Evolutionary conservation across 1,284 basidiomycete genomes (phyloP), one percentile per base, ranked within the genome.

Genomic region (Schizopora paradoxa): DNA sequence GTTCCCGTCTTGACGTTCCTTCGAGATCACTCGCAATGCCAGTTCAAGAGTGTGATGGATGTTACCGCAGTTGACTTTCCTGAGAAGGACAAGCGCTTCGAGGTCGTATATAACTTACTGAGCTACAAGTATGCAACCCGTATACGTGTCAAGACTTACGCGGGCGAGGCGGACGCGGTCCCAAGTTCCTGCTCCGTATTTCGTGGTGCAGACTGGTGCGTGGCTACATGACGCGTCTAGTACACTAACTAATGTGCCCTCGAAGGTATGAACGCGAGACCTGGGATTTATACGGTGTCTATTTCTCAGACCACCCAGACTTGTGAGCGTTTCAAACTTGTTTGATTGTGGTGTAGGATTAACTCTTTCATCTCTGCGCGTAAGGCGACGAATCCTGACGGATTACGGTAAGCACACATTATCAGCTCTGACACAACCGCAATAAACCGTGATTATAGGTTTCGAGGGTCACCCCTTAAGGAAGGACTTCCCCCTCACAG

Each of bases 201-300:
- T 73, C 77, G 81, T 48, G 91, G 93, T 42, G 95, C 96, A 16
- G 91, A 99, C 65, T 99, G 96, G 96, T 91, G 66, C 51, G 74
- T 63, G n/a, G n/a, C n/a, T n/a, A 16, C 33, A 6, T 29, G 2
- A 32, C 5, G 1, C 29, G 8, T 22, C 28, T 11, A n/a, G n/a
- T n/a, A 26, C 40, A n/a, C 28, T 27, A 14, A 26, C 3, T 13
- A 39, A n/a, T n/a, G n/a, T n/a, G n/a, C 22, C 43, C 35, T 36
- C 23, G 33, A 22, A 88, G 85, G 85, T 95, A 93, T 64, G 96
- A 99, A 69, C 80, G 96, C 51, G 96, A 99, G 67, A 86, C 91
- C 26, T 99, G 93, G 91, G 96, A 99, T 69, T 79, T 99, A 70
- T 99, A 76, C 63, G 96, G 96, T 47, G 90, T 99, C 48, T 97